These are phyloP conservation scores for Chaetomium cochliodes DNA, from an alignment of 495 filamentous ascomycete genomes.

Conservation along the genomic window DNA sequence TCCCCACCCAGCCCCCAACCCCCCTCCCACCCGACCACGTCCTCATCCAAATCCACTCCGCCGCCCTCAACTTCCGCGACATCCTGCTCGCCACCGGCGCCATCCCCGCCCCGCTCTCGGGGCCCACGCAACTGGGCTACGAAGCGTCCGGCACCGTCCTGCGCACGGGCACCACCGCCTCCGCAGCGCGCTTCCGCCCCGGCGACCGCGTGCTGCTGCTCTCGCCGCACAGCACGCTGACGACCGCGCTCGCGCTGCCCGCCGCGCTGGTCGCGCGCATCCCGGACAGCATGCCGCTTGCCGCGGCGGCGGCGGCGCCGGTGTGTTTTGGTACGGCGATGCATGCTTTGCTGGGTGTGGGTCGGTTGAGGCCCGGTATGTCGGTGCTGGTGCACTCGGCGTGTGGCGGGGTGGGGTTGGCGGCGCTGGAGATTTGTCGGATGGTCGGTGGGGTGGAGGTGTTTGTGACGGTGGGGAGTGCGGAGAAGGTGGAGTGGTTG, in stretches of 20 bases:
- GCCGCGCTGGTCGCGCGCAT: conserved; percentile 17
- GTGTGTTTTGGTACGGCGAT: conserved; percentile 38
- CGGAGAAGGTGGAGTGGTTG: conserved; percentile 43
- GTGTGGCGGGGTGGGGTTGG: conserved; percentile 49
- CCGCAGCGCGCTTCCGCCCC: neutral
- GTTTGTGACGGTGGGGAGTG: conserved; percentile 47
- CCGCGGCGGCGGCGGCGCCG: conserved; percentile 33
- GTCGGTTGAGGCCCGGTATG: conserved; percentile 35
- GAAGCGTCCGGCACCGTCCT: conserved; percentile 36
- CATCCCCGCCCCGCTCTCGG: neutral
- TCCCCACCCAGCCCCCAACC: conserved; percentile 15
- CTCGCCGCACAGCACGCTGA: conserved; percentile 38
- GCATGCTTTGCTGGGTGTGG: conserved; percentile 36
- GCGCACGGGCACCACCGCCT: conserved; percentile 33
- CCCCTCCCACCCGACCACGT: conserved; percentile 27
- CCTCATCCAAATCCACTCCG: conserved; percentile 34
- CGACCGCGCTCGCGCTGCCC: conserved; percentile 34
- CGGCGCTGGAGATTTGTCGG: conserved; percentile 43
- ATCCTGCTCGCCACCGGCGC: conserved; percentile 39
- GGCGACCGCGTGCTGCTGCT: conserved; percentile 47
- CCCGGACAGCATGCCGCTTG: conserved; percentile 33
- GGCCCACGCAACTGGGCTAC: conserved; percentile 5
- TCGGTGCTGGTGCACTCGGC: conserved; percentile 52
- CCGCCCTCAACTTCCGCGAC: conserved; percentile 42
- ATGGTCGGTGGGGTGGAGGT: conserved; percentile 23